Evolutionary conservation across 371 early-diverging fungal species (phyloP).

Genomic region (Syncephalastrum sp.): DNA sequence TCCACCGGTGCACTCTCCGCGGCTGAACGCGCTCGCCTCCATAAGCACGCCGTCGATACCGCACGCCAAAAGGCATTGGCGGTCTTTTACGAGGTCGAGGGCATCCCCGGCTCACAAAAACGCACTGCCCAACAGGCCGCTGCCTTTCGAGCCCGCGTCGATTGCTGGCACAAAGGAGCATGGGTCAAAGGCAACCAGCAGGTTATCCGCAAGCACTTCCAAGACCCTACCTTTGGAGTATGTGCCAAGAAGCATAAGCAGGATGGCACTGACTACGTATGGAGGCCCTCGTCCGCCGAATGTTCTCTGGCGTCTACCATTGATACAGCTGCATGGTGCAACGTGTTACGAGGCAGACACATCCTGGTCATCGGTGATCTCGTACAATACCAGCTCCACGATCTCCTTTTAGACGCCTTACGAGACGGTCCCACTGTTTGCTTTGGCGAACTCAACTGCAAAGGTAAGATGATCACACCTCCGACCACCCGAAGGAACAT

Average conservation of each 20-base stretch:
- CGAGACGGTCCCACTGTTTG: constrained; percentile 52
- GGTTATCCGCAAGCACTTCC: constrained; percentile 27
- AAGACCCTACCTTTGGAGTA: constrained; percentile 38
- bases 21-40: not conserved
- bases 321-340: constrained; percentile 30
- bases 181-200: constrained; percentile 7
- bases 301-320: constrained; percentile 19
- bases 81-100: constrained; percentile 1
- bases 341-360: constrained; percentile 30
- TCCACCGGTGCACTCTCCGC: not conserved
- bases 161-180: constrained; percentile 22
- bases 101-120: constrained; percentile 11
- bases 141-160: constrained; percentile 7
- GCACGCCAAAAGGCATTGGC: not conserved
- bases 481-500: no score
- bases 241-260: constrained; percentile 22
- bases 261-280: constrained; percentile 9
- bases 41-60: not conserved
- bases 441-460: constrained; percentile 58
- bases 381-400: constrained; percentile 58
- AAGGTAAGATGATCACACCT: constrained; percentile 27
- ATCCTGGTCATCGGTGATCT: constrained; percentile 57
- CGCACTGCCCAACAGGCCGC: constrained; percentile 2
- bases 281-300: constrained; percentile 4
- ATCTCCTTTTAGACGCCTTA: constrained; percentile 48